Percentiles rank a stretch among this genome's conserved stretches.
Conservation (phyloP, 169 alveolate genomes). For the Cryptosporidium tyzzeri region DNA sequence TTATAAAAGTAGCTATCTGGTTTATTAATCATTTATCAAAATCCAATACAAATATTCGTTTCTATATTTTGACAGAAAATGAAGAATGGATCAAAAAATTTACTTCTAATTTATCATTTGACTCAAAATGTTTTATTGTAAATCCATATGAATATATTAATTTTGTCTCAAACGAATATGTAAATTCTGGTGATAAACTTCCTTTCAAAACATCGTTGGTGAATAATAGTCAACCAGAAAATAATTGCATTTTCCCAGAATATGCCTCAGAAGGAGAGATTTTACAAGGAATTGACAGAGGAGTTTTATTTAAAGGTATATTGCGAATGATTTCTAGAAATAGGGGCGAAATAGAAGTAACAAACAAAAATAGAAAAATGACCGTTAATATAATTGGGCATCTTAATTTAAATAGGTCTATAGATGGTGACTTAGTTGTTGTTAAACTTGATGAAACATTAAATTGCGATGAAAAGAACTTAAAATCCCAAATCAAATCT, state of each 20-base stretch:
- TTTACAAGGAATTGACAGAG: slow-evolving; percentile 86
- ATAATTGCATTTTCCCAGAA: slow-evolving; percentile 77
- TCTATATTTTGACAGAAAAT: slow-evolving; percentile 67
- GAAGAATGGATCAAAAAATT: slow-evolving; percentile 66
- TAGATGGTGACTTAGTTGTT: slow-evolving; percentile 97
- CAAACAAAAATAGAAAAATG: slow-evolving; percentile 81
- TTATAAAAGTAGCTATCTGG: slow-evolving; percentile 57
- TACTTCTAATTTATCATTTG: slow-evolving; percentile 15
- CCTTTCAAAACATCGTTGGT: slow-evolving; percentile 70
- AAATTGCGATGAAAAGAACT: slow-evolving; percentile 72
- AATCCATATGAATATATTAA: slow-evolving; percentile 77
- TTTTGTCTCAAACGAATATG: slow-evolving; percentile 46
- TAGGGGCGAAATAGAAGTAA: slow-evolving; percentile 84
- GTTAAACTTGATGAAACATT: slow-evolving; percentile 88
- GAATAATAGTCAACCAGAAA: slow-evolving; percentile 79
- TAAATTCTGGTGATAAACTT: slow-evolving; percentile 78
- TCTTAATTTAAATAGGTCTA: slow-evolving; percentile 93
- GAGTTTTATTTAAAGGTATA: slow-evolving; percentile 89
- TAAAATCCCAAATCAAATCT: slow-evolving; percentile 59
- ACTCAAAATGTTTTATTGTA: slow-evolving; percentile 22
- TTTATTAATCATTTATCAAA: slow-evolving; percentile 74
- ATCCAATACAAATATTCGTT: slow-evolving; percentile 41
- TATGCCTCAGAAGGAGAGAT: slow-evolving; percentile 83
- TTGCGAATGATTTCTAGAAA: slow-evolving; percentile 83
- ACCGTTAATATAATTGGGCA: slow-evolving; percentile 88